These are phyloP conservation scores for Phialophora macrospora DNA, from an alignment of 2,329 filamentous ascomycete genomes.

Conservation along the genomic window DNA sequence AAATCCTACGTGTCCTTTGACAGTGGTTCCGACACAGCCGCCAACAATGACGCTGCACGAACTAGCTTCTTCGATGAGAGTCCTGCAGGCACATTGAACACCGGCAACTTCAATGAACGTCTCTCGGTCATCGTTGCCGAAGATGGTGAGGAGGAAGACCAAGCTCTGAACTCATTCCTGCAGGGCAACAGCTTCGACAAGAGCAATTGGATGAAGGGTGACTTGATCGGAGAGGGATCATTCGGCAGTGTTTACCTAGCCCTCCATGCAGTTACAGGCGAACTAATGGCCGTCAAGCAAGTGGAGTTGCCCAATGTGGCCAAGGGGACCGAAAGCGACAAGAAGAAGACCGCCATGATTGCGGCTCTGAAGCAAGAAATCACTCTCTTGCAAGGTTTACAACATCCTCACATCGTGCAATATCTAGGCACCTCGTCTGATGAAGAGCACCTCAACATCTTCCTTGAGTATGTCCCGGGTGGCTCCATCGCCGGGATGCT, in stretches of 20 bases:
- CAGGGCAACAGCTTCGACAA: constrained; percentile 94
- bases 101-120: constrained; percentile 64
- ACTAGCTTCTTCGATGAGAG: constrained; percentile 87
- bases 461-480: constrained; percentile 97
- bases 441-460: constrained; percentile 94
- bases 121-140: constrained; percentile 83
- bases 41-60: constrained; percentile 72
- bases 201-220: constrained; percentile 99
- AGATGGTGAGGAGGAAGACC: constrained; percentile 89
- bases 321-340: constrained; percentile 77
- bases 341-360: constrained; percentile 97
- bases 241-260: constrained; percentile 96
- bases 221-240: constrained; percentile 92
- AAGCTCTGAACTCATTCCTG: constrained; percentile 86
- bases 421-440: constrained; percentile 95
- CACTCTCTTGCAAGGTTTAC: constrained; percentile 86
- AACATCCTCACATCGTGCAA: constrained; percentile 96
- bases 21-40: constrained; percentile 65
- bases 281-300: constrained; percentile 97
- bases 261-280: constrained; percentile 91
- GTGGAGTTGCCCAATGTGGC: constrained; percentile 86
- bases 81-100: constrained; percentile 62
- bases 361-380: constrained; percentile 97
- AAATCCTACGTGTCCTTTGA: constrained; percentile 89
- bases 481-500: constrained; percentile 98